These are phyloP conservation scores for Eimeria praecox DNA, from an alignment of 169 alveolate genomes.

Conservation along the genomic window DNA sequence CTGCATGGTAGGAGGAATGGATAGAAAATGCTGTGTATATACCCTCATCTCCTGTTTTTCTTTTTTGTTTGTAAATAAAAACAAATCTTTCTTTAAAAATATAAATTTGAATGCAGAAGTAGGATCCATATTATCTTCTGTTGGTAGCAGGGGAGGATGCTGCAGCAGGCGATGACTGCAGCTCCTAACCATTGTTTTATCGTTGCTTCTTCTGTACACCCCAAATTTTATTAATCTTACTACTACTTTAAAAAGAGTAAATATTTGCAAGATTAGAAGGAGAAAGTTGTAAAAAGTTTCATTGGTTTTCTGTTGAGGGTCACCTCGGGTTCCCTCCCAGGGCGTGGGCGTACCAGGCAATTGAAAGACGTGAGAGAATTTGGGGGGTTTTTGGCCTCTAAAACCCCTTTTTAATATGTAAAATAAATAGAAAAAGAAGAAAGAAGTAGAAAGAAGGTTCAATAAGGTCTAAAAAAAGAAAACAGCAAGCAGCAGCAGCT, in stretches of 20 bases:
- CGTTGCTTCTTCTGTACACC: not conserved
- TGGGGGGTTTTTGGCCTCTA: not conserved
- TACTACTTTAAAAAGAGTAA: not conserved
- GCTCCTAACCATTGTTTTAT: not conserved
- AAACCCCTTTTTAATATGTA: not conserved
- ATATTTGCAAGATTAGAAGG: not conserved
- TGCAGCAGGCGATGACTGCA: constrained; percentile 3
- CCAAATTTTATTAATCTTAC: not conserved
- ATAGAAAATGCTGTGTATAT: no score
- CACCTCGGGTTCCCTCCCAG: not conserved
- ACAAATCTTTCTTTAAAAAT: no score
- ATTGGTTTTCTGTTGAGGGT: not conserved
- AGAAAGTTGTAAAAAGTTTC: not conserved
- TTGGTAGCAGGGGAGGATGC: not conserved
- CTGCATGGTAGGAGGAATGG: no score
- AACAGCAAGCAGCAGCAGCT: not conserved
- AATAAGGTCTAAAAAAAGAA: not conserved
- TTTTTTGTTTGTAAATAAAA: no score
- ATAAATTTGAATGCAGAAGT: no score
- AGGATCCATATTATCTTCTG: not conserved
- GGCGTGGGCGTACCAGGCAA: not conserved
- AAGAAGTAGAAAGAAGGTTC: not conserved
- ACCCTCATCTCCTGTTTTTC: no score
- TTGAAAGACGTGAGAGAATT: not conserved
- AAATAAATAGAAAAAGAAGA: not conserved